Evolutionary conservation across 225 moss, liverwort and hornwort species (phyloP).

Genomic region (Anthoceros angustus): DNA sequence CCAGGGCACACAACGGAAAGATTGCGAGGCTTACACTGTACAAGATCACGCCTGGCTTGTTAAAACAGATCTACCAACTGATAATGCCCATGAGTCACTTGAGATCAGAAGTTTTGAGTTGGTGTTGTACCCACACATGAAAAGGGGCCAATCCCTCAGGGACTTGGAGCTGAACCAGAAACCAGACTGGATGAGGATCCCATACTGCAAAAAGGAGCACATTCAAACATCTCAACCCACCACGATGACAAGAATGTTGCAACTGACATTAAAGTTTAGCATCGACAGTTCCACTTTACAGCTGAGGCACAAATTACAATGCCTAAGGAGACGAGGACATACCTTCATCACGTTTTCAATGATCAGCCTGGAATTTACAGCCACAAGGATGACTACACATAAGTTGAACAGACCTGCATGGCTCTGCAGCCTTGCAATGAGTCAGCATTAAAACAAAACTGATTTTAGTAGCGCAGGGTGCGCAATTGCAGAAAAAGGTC

Average conservation of each 20-base stretch:
- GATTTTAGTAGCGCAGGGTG: background rate
- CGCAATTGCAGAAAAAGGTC: background rate
- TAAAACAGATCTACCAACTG: background rate
- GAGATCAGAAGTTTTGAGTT: background rate
- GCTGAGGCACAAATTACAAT: background rate
- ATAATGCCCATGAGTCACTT: too few relatives aligned
- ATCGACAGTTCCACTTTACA: background rate
- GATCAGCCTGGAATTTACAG: slow-evolving; percentile 71
- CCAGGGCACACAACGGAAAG: slow-evolving; percentile 52
- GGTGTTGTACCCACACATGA: slow-evolving; percentile 69
- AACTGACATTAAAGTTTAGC: too few relatives aligned
- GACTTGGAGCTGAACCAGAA: slow-evolving; percentile 95
- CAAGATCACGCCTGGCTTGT: background rate
- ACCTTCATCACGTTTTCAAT: slow-evolving; percentile 97
- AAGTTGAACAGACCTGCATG: slow-evolving; percentile 88
- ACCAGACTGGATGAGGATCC: slow-evolving; percentile 63
- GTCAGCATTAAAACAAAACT: background rate
- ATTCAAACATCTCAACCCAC: too few relatives aligned
- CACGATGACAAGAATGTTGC: too few relatives aligned
- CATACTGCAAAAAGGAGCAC: slow-evolving; percentile 42
- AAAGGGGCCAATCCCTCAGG: slow-evolving; percentile 77
- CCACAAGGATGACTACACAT: slow-evolving; percentile 64
- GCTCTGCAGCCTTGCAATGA: slow-evolving; percentile 36
- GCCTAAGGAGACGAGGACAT: background rate
- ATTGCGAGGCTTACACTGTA: slow-evolving; percentile 58